Evolutionary conservation across 2,329 filamentous ascomycete species (phyloP), one percentile per base, ranked within the genome.

Genomic region (Aureobasidium leucospermi): DNA sequence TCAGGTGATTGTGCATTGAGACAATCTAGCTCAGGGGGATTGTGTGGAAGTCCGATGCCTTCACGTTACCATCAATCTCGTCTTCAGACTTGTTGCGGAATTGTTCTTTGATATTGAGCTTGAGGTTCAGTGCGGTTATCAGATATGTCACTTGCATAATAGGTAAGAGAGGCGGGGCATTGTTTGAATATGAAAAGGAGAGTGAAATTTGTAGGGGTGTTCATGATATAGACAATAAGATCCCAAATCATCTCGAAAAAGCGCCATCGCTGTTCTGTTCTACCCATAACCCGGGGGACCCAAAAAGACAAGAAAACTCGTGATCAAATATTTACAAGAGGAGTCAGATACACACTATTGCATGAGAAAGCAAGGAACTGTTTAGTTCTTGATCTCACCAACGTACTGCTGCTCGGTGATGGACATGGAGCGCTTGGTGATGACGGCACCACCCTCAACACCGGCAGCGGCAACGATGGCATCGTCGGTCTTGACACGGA

Each of bases 391-490:
- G 56, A 51, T 9, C 28, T 59, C 56, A 16, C 41, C 43, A 16
- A 51, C 46, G 16, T 28, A 28, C 16, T 59, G 34, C 46, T 59
- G 45, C 45, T 51, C 58, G 46, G 58, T 52, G 48, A 59, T 36
- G 48, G 47, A 52, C 58, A 59, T 59, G 58, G 46, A 52, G 46
- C 58, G 46, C 58, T 59, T 59, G 28, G 29, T 31, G 41, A 59
- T 58, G 29, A 71, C 65, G 29, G 67, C 70, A 58, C 70, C 69
- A 39, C 69, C 69, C 15, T 70, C 60, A 13, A 68, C 70, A 59
- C 68, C 69, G 39, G 68, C 69, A 16, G 67, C 64, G 19, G 69
- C 70, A 45, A 71, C 59, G 43, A 70, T 62, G 9, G 61, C 59
- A 48, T 66, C 65, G 55, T 65, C 65, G 11, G 31, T 28, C 67